Base-by-base conservation (phyloP, 2,329 filamentous ascomycete genomes). In the Phaeosphaeria sp. region DNA sequence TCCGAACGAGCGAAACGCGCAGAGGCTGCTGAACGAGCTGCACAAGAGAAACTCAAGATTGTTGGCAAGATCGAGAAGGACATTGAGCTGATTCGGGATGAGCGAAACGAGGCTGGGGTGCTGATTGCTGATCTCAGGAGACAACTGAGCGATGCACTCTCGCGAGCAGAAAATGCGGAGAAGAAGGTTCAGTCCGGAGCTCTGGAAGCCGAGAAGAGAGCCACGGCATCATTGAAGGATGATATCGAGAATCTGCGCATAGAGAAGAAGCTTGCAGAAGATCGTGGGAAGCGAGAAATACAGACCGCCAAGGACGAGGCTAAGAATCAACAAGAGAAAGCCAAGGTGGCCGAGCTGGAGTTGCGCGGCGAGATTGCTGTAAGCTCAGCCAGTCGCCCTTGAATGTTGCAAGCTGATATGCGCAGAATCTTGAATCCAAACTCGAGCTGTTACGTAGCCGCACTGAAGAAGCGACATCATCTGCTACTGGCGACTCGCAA, bases 381-480 rank as follows among this genome's bases (percentile, higher is more conserved):
- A 71, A 56, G 77, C n/a, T n/a, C n/a, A n/a, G n/a, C n/a, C n/a
- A n/a, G 15, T 21, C 2, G 2, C 11, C 39, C 5, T 2, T 8
- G 24, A 15, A 21, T 50, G 17, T 25, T n/a, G 17, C 3, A 46
- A 43, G 61, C 74, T 77, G 52, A 78, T 60, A 24, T 8, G 2
- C 15, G 3, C 81, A 90, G 76, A 85, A 89, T 17, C 83, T 97
- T 63, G 96, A 99, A 79, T 89, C 91, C 67, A 96, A 96, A 75
- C 84, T 99, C 54, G 95, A 99, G 78, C 87, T 91, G 8, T 88
- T 97, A 79, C 89, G 95, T 54, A 86, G 89, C 18, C 87, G 91
- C 30, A 92, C 92, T 1, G 95, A 99, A 78, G 95, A 99, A 76
- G 92, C 88, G 0, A 93, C 93, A 1, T 94, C 93, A 2, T 91